Evolutionary conservation across 2,329 filamentous ascomycete genomes (phyloP).

Genomic region (Ophiostoma ips): DNA sequence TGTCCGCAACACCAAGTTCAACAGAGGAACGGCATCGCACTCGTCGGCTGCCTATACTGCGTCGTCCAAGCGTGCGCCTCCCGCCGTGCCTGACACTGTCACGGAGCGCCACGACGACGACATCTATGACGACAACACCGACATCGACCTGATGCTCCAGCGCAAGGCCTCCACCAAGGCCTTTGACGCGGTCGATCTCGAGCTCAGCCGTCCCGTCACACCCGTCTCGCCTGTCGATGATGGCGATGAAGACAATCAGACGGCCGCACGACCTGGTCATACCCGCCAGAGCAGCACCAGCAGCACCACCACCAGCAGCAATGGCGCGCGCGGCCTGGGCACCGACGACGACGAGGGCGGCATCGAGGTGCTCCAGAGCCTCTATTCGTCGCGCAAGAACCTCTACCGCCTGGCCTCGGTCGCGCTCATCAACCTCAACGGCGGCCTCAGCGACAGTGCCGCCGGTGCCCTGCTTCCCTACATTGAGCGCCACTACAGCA

Average conservation of each 20-base stretch:
- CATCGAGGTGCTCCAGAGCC: constrained; percentile 38
- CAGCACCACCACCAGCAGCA: not conserved
- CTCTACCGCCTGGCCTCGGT: constrained; percentile 51
- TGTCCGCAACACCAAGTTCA: constrained; percentile 16
- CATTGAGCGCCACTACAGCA: constrained; percentile 59
- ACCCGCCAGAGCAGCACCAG: not conserved
- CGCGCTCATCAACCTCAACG: constrained; percentile 52
- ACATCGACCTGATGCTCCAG: not conserved
- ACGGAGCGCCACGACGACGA: constrained; percentile 11
- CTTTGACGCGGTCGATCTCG: constrained; percentile 25
- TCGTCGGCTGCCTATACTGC: not conserved
- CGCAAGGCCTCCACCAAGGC: constrained; percentile 3
- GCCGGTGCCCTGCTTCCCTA: constrained; percentile 71
- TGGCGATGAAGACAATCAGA: constrained; percentile 7
- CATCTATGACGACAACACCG: not conserved
- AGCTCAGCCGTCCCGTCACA: constrained; percentile 39
- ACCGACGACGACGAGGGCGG: constrained; percentile 19
- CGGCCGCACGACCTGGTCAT: constrained; percentile 8
- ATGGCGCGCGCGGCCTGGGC: not conserved
- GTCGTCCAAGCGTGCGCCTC: constrained; percentile 20
- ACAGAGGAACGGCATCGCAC: not conserved
- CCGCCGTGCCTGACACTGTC: constrained; percentile 21
- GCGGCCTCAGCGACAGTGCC: constrained; percentile 61
- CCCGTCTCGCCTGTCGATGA: constrained; percentile 29
- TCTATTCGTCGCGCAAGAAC: constrained; percentile 51